Evolutionary conservation across 129 eudicot genomes (phyloP), one percentile per base, ranked within the genome.

Genomic region (Arctium minus): DNA sequence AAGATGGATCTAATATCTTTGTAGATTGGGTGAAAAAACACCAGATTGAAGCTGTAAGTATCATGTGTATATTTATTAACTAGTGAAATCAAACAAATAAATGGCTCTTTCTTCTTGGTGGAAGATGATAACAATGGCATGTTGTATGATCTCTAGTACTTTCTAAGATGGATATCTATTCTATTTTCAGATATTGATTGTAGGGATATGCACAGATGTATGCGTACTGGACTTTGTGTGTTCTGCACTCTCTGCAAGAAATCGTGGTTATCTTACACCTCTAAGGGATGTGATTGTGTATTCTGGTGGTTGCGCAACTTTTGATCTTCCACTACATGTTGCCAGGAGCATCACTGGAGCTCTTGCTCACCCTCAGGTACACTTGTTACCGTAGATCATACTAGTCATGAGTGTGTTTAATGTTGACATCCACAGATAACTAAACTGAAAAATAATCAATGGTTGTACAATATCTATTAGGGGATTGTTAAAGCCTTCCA

Each of bases 281-380:
- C 62, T 93, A 38, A 90, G 79, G 84, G 97, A 95, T 50, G 94
- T 93, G 77, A 73, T 91, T 35, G 97, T 95, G 27, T 93, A 93
- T 83, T 95, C 99, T 30, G 80, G 79, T 80, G 97, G 86, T 27
- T 95, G 99, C 80, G 90, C 97, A 73, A 91, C 99, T 75, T 95
- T 56, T 86, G 93, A 95, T 86, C 92, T 95, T 78, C 97, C 99
- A 0, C 37, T 89, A 44, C 85, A 86, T 81, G 88, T 89, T 82
- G 93, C 97, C 68, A 76, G 68, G 72, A 82, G 72, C 75, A 88
- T 89, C 62, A 82, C 86, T 50, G 94, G 92, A 33, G 93, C 97
- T 79, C 88, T 91, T 60, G 92, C 97, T 73, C 99, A 95, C 87
- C 99, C 97, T 64, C 97, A 95, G 97, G 99, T 95, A 86, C 74